Evolutionary conservation across 2,329 filamentous ascomycete genomes (phyloP).

Genomic region (Coleophoma eucalyptorum): DNA sequence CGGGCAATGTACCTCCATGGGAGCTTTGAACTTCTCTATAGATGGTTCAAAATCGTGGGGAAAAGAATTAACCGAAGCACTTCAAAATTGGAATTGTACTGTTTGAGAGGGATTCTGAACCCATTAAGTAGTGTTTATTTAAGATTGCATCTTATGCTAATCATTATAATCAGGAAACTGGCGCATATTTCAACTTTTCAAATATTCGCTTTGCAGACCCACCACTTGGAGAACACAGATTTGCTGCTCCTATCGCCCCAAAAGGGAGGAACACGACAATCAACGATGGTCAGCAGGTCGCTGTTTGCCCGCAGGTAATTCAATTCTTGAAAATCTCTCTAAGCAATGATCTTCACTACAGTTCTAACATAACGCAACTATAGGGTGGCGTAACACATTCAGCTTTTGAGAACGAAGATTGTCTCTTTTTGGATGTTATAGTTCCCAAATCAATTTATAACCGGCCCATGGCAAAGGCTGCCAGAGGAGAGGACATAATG

Average conservation of each 20-base stretch:
- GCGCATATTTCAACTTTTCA: constrained; percentile 33
- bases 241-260: constrained; percentile 32
- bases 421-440: constrained; percentile 43
- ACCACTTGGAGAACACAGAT: constrained; percentile 36
- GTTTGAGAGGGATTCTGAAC: not conserved
- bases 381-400: constrained; percentile 1
- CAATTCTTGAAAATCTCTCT: constrained; percentile 31
- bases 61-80: too few species aligned
- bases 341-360: constrained; percentile 5
- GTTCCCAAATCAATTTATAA: constrained; percentile 33
- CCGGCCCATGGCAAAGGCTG: constrained; percentile 7
- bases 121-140: constrained; percentile 6
- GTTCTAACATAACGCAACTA: constrained; percentile 6
- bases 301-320: constrained; percentile 31
- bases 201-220: constrained; percentile 39
- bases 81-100: too few species aligned
- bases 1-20: too few species aligned
- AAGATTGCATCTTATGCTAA: too few species aligned
- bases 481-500: too few species aligned
- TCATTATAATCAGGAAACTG: constrained; percentile 16
- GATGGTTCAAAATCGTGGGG: too few species aligned
- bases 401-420: constrained; percentile 33
- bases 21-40: too few species aligned
- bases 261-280: constrained; percentile 18
- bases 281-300: constrained; percentile 25